Evolutionary conservation across 78 protist genomes (phyloP).

Genomic region (Anaeramoeba flamelloides): DNA sequence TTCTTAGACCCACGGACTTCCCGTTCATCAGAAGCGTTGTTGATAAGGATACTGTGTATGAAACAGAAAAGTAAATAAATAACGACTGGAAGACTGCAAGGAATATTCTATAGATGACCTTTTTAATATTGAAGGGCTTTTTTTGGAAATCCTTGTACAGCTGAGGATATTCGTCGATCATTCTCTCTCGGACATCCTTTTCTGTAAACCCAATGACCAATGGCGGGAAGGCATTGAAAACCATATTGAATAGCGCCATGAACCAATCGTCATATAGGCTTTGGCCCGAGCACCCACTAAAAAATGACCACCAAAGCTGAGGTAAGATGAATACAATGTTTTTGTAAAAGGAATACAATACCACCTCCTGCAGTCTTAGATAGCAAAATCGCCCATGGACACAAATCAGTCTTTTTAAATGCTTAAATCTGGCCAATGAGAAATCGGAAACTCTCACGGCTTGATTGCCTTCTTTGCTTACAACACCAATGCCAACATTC

Average conservation of each 20-base stretch:
- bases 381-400: slow-evolving; percentile 61
- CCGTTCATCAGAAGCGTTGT: too few relatives aligned
- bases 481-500: slow-evolving; percentile 79
- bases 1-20: too few relatives aligned
- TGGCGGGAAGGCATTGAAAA: slow-evolving; percentile 50
- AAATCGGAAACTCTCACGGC: slow-evolving; percentile 67
- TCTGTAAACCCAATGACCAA: background rate
- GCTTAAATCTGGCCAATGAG: slow-evolving; percentile 56
- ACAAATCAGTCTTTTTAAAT: slow-evolving; percentile 29
- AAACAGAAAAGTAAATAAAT: too few relatives aligned
- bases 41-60: too few relatives aligned
- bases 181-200: background rate
- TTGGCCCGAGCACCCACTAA: slow-evolving; percentile 24
- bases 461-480: slow-evolving; percentile 77
- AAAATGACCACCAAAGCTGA: slow-evolving; percentile 40
- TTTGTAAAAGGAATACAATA: slow-evolving; percentile 60
- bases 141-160: too few relatives aligned
- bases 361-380: slow-evolving; percentile 29
- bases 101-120: too few relatives aligned
- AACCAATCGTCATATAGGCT: slow-evolving; percentile 40
- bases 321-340: slow-evolving; percentile 30
- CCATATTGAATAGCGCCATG: slow-evolving; percentile 39
- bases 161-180: too few relatives aligned
- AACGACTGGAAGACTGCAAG: too few relatives aligned
- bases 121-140: too few relatives aligned